A percentile compares a stretch with the other conserved stretches of the same genome.
Conservation (phyloP, 768 basidiomycete species). For the Kwoniella botswanensis region DNA sequence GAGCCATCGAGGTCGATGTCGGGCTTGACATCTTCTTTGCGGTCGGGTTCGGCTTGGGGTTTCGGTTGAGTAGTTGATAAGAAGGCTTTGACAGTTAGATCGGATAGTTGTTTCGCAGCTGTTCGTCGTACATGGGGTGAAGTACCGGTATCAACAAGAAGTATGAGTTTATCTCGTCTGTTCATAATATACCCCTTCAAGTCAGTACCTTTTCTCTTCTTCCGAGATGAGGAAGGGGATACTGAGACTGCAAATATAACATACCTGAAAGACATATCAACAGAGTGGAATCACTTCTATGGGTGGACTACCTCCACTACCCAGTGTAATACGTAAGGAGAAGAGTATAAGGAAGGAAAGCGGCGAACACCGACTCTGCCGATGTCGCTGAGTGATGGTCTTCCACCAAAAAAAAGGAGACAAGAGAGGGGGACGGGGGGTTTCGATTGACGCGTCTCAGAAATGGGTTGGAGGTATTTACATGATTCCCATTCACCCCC, state of each 20-base stretch:
- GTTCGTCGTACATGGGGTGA: conserved; percentile 86
- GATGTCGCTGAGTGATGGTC: neutral
- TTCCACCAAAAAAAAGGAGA: neutral
- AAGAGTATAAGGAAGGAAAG: neutral
- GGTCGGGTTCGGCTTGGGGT: conserved; percentile 9
- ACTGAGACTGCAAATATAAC: neutral
- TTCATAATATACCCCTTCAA: neutral
- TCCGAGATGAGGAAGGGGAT: neutral
- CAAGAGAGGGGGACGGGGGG: conserved; percentile 4
- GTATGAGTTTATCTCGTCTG: conserved; percentile 95
- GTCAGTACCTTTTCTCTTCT: neutral
- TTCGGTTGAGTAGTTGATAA: conserved; percentile 55
- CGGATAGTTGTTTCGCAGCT: conserved; percentile 95
- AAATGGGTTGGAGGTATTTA: neutral
- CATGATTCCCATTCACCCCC: conserved; percentile 12
- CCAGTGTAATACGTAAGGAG: neutral
- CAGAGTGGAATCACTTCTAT: neutral
- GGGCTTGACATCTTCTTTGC: conserved; percentile 24
- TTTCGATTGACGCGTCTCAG: conserved; percentile 4
- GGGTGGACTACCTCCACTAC: conserved; percentile 36
- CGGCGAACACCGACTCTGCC: neutral
- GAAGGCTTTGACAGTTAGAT: conserved; percentile 84
- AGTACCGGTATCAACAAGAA: conserved; percentile 93
- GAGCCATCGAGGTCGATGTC: conserved; percentile 6
- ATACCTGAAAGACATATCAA: conserved; percentile 42